A percentile compares a stretch with the other conserved stretches of the same genome.
Evolutionary conservation across 768 basidiomycete genomes (phyloP).

Genomic region (Solioccasus polychromus): DNA sequence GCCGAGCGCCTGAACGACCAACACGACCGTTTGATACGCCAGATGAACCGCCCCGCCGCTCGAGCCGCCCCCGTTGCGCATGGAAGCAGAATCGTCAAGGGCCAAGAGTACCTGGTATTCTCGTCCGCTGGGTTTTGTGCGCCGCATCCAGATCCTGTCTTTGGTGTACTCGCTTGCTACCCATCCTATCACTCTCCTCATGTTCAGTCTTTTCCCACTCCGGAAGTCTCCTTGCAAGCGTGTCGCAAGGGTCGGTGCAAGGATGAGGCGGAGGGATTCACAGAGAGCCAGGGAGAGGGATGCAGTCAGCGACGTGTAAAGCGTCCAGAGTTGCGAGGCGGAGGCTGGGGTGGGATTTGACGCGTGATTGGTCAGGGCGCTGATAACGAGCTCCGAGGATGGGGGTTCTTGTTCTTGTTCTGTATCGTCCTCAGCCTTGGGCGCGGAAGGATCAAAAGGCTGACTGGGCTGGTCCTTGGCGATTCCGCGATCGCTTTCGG

Average conservation of each 20-base stretch:
- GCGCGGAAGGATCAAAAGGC: slow-evolving; percentile 25
- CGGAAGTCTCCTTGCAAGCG: slow-evolving; percentile 95
- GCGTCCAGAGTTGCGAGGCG: slow-evolving; percentile 80
- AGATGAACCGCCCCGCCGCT: slow-evolving; percentile 59
- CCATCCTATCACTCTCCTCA: slow-evolving; percentile 98
- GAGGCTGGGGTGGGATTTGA: slow-evolving; percentile 25
- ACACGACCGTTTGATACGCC: slow-evolving; percentile 88
- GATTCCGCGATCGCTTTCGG: slow-evolving; percentile 17
- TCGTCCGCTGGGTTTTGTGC: slow-evolving; percentile 88
- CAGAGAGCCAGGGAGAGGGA: slow-evolving; percentile 90
- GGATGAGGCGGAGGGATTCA: slow-evolving; percentile 93
- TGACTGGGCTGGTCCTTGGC: slow-evolving; percentile 4
- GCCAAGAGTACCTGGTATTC: slow-evolving; percentile 96
- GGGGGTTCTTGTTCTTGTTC: slow-evolving; percentile 17
- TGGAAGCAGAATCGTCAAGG: slow-evolving; percentile 94
- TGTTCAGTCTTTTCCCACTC: slow-evolving; percentile 95
- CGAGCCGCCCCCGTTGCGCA: slow-evolving; percentile 42
- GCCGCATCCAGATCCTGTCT: slow-evolving; percentile 97
- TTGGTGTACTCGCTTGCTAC: slow-evolving; percentile 99
- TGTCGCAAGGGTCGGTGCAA: slow-evolving; percentile 93
- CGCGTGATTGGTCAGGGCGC: slow-evolving; percentile 16
- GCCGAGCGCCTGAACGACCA: slow-evolving; percentile 87
- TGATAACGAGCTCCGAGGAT: slow-evolving; percentile 20
- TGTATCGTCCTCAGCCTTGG: slow-evolving; percentile 29
- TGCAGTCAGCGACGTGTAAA: slow-evolving; percentile 87